A percentile compares a stretch with the other conserved stretches of the same genome.
phyloP scores from a whole-genome alignment of 2,329 filamentous ascomycete genomes.

The Fusarium ambrosium region DNA sequence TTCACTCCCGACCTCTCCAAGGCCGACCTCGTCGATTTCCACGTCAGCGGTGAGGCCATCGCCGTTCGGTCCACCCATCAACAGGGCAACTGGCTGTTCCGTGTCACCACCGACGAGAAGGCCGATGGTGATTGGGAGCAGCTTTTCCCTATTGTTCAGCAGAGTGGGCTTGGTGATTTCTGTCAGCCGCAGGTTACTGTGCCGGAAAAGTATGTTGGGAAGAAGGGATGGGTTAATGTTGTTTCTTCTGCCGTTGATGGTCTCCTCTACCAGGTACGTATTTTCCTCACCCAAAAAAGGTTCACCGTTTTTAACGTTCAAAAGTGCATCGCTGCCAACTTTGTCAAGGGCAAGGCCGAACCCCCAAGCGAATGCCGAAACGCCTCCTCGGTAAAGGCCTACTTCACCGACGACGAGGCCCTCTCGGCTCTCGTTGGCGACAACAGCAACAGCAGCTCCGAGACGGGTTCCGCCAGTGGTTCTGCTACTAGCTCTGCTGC shows the following conservation, averaged over 20 bases:
- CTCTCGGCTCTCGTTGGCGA: constrained; percentile 52
- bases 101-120: constrained; percentile 65
- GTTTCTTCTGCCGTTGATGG: constrained; percentile 68
- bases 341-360: constrained; percentile 60
- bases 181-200: constrained; percentile 65
- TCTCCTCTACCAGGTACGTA: constrained; percentile 66
- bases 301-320: neutral
- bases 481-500: constrained; percentile 39
- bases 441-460: constrained; percentile 20
- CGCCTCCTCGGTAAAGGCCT: constrained; percentile 50
- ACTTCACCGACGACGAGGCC: constrained; percentile 50
- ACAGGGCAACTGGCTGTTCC: constrained; percentile 69
- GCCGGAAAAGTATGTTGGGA: constrained; percentile 64
- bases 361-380: constrained; percentile 54
- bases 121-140: constrained; percentile 66
- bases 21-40: constrained; percentile 67
- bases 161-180: constrained; percentile 67
- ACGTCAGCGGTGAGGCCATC: constrained; percentile 69
- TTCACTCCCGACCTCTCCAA: constrained; percentile 61
- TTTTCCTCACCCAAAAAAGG: neutral
- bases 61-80: constrained; percentile 64
- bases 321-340: constrained; percentile 67
- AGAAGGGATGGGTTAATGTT: constrained; percentile 68
- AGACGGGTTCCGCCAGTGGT: constrained; percentile 20
- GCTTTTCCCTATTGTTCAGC: constrained; percentile 66